Evolutionary conservation across 805 yeast genomes (phyloP).

Genomic region (Kregervanrija fluxuum): DNA sequence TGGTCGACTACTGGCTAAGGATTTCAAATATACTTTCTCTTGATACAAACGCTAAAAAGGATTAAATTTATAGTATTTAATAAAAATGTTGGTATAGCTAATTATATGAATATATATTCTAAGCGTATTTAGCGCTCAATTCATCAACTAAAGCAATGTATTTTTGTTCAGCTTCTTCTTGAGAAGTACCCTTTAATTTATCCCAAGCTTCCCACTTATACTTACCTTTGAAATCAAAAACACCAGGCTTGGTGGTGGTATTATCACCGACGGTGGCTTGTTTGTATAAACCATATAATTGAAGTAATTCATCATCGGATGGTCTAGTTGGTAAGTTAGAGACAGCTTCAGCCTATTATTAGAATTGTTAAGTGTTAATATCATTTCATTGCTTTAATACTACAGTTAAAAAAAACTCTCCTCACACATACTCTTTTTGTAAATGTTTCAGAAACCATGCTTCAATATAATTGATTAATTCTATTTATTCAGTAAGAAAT

Average conservation of each 20-base stretch:
- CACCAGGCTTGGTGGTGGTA: slow-evolving; percentile 78
- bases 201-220: slow-evolving; percentile 98
- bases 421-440: slow-evolving; percentile 27
- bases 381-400: background rate
- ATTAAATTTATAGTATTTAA: background rate
- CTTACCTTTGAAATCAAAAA: slow-evolving; percentile 89
- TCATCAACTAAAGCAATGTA: slow-evolving; percentile 64
- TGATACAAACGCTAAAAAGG: background rate
- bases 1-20: slow-evolving; percentile 32
- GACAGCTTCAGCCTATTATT: slow-evolving; percentile 66
- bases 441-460: slow-evolving; percentile 31
- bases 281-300: slow-evolving; percentile 87
- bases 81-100: background rate
- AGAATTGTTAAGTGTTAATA: slow-evolving; percentile 2
- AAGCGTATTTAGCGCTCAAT: slow-evolving; percentile 45
- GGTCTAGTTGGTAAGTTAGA: slow-evolving; percentile 72
- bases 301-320: slow-evolving; percentile 75
- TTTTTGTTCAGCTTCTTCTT: slow-evolving; percentile 85
- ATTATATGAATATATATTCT: background rate
- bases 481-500: too few relatives aligned
- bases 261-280: slow-evolving; percentile 98
- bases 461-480: background rate
- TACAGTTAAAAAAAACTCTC: background rate
- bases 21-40: slow-evolving; percentile 1
- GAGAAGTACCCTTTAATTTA: slow-evolving; percentile 73